These are phyloP conservation scores for Cutaneotrichosporon sp. DNA, from an alignment of 1,284 basidiomycete genomes.

Conservation along the genomic window DNA sequence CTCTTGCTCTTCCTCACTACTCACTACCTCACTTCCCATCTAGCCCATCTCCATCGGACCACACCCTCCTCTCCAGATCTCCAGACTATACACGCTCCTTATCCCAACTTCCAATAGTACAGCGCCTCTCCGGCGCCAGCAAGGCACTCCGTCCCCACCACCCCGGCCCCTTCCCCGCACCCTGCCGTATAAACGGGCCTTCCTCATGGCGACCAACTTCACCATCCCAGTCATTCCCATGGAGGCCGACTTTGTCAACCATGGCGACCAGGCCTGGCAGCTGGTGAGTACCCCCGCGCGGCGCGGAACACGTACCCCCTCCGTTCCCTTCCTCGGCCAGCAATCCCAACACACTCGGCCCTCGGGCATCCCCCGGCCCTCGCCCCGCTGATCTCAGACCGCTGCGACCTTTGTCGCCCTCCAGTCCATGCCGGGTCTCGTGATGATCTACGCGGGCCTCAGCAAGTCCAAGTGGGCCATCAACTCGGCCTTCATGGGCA, in stretches of 20 bases:
- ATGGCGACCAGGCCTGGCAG: constrained; percentile 3
- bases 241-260: background rate
- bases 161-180: background rate
- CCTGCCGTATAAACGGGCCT: background rate
- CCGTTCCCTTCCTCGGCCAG: background rate
- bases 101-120: background rate
- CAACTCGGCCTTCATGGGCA: constrained; percentile 2
- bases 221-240: background rate
- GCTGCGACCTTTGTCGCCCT: background rate
- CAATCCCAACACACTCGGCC: no score
- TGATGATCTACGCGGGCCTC: constrained; percentile 3
- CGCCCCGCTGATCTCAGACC: background rate
- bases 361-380: no score
- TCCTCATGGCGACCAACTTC: background rate
- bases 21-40: no score
- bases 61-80: no score
- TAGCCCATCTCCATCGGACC: no score
- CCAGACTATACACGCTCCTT: no score
- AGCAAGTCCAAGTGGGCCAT: constrained; percentile 6
- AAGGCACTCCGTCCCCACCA: background rate
- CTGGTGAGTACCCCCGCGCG: background rate
- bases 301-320: no score
- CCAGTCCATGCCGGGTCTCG: constrained; percentile 1
- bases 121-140: background rate
- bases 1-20: no score